Percentiles rank a stretch among this genome's conserved stretches.
These are phyloP conservation scores for Penicillium goetzii DNA, from an alignment of 495 filamentous ascomycete species.

Conservation along the genomic window DNA sequence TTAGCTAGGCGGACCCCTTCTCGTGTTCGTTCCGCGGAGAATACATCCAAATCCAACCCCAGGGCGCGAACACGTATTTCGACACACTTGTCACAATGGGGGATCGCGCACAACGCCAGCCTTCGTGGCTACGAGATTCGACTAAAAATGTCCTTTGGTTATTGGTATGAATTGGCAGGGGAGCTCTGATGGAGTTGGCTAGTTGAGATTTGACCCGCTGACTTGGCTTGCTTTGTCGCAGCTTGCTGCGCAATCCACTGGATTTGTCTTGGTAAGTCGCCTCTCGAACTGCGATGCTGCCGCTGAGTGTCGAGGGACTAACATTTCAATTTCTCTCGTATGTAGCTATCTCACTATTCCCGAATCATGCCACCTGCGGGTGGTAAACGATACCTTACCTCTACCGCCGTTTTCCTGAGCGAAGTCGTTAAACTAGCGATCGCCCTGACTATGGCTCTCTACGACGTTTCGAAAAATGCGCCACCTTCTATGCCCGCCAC, in stretches of 20 bases:
- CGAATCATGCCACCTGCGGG: conserved; percentile 82
- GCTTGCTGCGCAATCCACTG: conserved; percentile 47
- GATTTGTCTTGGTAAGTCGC: conserved; percentile 46
- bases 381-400: conserved; percentile 87
- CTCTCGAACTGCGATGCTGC: not conserved
- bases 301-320: conserved; percentile 15
- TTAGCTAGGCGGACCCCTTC: not conserved
- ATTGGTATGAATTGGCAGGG: conserved; percentile 57
- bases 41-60: conserved; percentile 11
- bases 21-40: conserved; percentile 20
- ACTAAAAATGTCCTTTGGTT: conserved; percentile 80
- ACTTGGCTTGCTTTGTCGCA: conserved; percentile 27
- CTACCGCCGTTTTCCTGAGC: conserved; percentile 91
- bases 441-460: conserved; percentile 81
- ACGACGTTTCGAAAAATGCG: conserved; percentile 77
- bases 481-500: conserved; percentile 77
- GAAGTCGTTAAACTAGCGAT: conserved; percentile 90
- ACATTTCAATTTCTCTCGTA: conserved; percentile 9
- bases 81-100: conserved; percentile 36
- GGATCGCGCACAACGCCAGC: conserved; percentile 41
- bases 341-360: conserved; percentile 87
- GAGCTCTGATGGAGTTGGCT: not conserved
- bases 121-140: conserved; percentile 61
- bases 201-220: conserved; percentile 12
- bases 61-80: conserved; percentile 17